phyloP scores from a whole-genome alignment of 2,329 filamentous ascomycete species.

The Rasamsonia emersonii region DNA sequence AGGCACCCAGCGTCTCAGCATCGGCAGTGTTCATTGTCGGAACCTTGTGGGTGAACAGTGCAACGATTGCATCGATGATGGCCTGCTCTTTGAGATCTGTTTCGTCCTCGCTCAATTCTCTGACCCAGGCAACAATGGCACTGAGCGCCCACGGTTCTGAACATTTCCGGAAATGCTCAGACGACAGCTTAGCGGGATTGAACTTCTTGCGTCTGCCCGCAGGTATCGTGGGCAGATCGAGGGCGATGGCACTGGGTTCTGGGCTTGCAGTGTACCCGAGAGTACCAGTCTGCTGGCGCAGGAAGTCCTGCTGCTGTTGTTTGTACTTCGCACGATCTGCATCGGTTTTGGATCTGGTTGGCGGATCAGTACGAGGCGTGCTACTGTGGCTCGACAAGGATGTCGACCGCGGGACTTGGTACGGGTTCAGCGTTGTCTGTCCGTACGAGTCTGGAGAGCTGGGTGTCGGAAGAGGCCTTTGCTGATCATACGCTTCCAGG shows the following conservation, averaged over 20 bases:
- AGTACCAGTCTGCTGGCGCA: conserved; percentile 40
- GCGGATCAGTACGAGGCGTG: conserved; percentile 67
- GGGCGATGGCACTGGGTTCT: conserved; percentile 46
- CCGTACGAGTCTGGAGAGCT: conserved; percentile 45
- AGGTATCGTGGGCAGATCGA: conserved; percentile 79
- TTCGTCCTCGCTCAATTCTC: conserved; percentile 83
- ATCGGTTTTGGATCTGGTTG: conserved; percentile 90
- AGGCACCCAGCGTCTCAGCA: conserved; percentile 74
- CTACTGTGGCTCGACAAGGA: conserved; percentile 77
- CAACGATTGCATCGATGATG: conserved; percentile 78
- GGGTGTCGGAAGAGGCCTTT: conserved; percentile 28
- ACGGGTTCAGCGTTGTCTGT: conserved; percentile 34
- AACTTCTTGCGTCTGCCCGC: conserved; percentile 74
- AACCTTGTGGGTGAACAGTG: conserved; percentile 86
- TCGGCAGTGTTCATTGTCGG: conserved; percentile 98
- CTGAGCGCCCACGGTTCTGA: conserved; percentile 88
- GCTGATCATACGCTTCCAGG: conserved; percentile 24
- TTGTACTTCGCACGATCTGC: conserved; percentile 56
- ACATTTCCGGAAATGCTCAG: conserved; percentile 75
- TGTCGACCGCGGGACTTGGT: conserved; percentile 60
- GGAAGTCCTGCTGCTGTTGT: conserved; percentile 45
- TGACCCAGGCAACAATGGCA: conserved; percentile 77
- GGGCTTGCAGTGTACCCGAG: conserved; percentile 45
- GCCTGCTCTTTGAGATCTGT: conserved; percentile 76
- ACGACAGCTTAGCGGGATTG: conserved; percentile 71